Percentiles rank a stretch among this genome's conserved stretches.
phyloP scores from a whole-genome alignment of 306 rosid genomes.

The Abrus precatorius region DNA sequence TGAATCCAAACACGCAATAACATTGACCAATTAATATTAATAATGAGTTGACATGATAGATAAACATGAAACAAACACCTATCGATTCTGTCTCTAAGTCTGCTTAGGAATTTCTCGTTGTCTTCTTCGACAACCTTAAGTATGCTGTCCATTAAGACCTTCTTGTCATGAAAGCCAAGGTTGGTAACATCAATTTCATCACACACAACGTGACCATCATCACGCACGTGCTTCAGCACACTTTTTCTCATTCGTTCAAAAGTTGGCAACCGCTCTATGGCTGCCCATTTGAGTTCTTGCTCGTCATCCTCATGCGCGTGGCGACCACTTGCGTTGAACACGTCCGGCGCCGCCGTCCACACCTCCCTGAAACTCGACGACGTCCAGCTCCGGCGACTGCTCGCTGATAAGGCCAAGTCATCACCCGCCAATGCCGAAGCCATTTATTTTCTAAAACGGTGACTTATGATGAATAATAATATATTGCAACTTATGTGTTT shows the following conservation, averaged over 20 bases:
- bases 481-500: neutral
- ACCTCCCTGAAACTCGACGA: conserved; percentile 57
- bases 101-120: conserved; percentile 61
- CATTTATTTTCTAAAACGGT: no score
- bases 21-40: no score
- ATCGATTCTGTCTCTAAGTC: conserved; percentile 57
- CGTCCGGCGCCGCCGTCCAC: conserved; percentile 51
- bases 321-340: conserved; percentile 51
- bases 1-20: no score
- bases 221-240: conserved; percentile 52
- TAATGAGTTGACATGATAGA: neutral
- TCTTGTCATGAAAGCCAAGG: conserved; percentile 62
- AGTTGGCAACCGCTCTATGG: conserved; percentile 72
- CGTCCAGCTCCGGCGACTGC: conserved; percentile 52
- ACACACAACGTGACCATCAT: conserved; percentile 52
- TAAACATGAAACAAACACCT: conserved; percentile 38
- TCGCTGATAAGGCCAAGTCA: conserved; percentile 24
- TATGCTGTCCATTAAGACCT: conserved; percentile 60
- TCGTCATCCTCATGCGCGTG: conserved; percentile 58
- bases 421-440: conserved; percentile 10
- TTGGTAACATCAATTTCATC: conserved; percentile 60
- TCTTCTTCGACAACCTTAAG: conserved; percentile 65
- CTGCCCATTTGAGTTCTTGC: conserved; percentile 75
- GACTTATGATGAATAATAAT: no score
- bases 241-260: conserved; percentile 69